A percentile compares a stretch with the other conserved stretches of the same genome.
Evolutionary conservation across 2,329 filamentous ascomycete species (phyloP).

Genomic region (Botrytis byssoidea): DNA sequence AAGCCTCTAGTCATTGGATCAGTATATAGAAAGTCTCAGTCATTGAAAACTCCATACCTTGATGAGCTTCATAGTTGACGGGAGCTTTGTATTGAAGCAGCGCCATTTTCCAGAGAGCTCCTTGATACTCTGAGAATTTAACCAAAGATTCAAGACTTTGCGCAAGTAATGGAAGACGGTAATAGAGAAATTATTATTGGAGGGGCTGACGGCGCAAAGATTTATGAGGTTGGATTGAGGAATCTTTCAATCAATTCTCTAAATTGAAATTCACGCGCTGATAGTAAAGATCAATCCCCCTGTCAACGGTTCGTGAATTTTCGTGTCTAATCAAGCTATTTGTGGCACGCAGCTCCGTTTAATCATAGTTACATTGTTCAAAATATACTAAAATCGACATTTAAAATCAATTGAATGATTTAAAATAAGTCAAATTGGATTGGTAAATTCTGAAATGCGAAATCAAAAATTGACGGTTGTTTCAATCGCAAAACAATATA

Average conservation of each 20-base stretch:
- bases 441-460: background rate
- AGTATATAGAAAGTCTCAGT: conserved; percentile 8
- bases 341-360: background rate
- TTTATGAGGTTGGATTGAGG: conserved; percentile 16
- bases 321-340: conserved; percentile 13
- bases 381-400: background rate
- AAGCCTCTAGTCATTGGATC: conserved; percentile 56
- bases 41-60: conserved; percentile 57
- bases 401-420: background rate
- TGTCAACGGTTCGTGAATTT: conserved; percentile 18
- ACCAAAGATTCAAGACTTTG: background rate
- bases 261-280: conserved; percentile 21
- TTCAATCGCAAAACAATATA: background rate
- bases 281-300: conserved; percentile 6
- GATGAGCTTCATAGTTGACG: conserved; percentile 85
- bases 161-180: background rate
- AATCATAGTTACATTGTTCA: background rate
- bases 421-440: background rate
- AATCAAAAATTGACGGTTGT: background rate
- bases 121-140: conserved; percentile 15
- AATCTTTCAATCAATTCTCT: conserved; percentile 18
- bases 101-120: conserved; percentile 58
- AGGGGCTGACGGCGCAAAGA: conserved; percentile 17
- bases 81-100: conserved; percentile 75
- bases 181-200: background rate